Evolutionary conservation across 345 rosid species (phyloP), one percentile per base, ranked within the genome.

Genomic region (Populus davidiana): DNA sequence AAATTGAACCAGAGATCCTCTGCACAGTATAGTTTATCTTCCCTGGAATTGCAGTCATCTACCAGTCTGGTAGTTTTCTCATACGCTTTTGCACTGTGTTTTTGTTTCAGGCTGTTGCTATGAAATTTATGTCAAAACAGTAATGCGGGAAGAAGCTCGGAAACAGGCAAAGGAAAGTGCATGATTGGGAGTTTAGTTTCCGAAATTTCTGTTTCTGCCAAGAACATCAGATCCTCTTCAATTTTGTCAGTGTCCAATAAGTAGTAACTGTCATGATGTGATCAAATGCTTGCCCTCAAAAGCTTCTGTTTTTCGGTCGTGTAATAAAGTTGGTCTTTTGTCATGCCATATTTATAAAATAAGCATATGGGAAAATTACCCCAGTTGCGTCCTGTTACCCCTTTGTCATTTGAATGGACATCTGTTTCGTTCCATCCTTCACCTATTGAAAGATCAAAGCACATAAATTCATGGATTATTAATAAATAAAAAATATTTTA

Each of bases 81-180:
- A 13, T 39, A 21, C 16, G 10, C 33, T 54, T 20, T 27, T 44
- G 39, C 68, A 16, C 21, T 54, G 36, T 9, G 11, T 47, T 11
- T 63, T 27, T 80, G 35, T 79, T 82, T 77, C 91, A 96, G 98
- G 98, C 27, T 96, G 97, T 85, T 89, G 97, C 92, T 94, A 92
- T 78, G 98, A 94, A 86, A 91, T 96, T 75, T 96, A 90, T 79
- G 97, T 87, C 67, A 90, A 71, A 86, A 90, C 93, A 21, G 77
- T 77, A 1, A 88, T 87, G 97, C 86, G 88, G 69, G 91, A 93
- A 89, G 94, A 90, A 81, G 91, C 92, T 77, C 81, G 91, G 78
- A 85, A 70, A 81, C 80, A 87, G 78, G 85, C 65, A 33, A 73
- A 50, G 68, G 84, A 70, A 76, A 87, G 83, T 80, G 75, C 88